Conservation (phyloP, 2,329 filamentous ascomycete species). For the Westerdykella aurantiaca region DNA sequence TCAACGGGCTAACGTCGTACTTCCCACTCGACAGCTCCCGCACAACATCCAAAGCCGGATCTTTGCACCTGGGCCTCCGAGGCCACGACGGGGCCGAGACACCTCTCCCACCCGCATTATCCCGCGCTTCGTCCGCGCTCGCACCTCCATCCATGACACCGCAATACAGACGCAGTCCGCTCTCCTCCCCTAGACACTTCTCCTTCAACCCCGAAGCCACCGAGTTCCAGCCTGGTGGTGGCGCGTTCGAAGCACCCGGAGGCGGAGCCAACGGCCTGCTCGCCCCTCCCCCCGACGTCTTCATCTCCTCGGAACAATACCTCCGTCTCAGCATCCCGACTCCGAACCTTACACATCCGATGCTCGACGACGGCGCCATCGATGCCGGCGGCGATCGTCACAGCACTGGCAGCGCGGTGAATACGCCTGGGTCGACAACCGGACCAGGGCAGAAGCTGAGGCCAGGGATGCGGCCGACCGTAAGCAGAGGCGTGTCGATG, state of each 20-base stretch:
- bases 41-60: constrained; percentile 22
- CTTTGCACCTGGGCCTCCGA: constrained; percentile 22
- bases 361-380: constrained; percentile 11
- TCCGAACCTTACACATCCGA: constrained; percentile 3
- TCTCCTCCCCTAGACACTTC: constrained; percentile 24
- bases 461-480: background rate
- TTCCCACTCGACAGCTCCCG: constrained; percentile 19
- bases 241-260: constrained; percentile 7
- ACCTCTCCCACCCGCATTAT: constrained; percentile 12
- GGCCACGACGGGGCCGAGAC: constrained; percentile 8
- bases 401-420: background rate
- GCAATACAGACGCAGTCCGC: constrained; percentile 20
- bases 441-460: background rate
- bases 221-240: constrained; percentile 27
- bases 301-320: constrained; percentile 23
- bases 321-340: constrained; percentile 27
- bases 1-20: constrained; percentile 42
- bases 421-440: background rate
- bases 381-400: constrained; percentile 8
- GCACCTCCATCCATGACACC: constrained; percentile 16
- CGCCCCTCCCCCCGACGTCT: constrained; percentile 10
- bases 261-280: constrained; percentile 9
- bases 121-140: constrained; percentile 20
- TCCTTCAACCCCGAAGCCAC: constrained; percentile 33
- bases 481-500: background rate